Evolutionary conservation across 805 yeast species (phyloP), one percentile per base, ranked within the genome.

Genomic region (Wickerhamomyces canadensis): DNA sequence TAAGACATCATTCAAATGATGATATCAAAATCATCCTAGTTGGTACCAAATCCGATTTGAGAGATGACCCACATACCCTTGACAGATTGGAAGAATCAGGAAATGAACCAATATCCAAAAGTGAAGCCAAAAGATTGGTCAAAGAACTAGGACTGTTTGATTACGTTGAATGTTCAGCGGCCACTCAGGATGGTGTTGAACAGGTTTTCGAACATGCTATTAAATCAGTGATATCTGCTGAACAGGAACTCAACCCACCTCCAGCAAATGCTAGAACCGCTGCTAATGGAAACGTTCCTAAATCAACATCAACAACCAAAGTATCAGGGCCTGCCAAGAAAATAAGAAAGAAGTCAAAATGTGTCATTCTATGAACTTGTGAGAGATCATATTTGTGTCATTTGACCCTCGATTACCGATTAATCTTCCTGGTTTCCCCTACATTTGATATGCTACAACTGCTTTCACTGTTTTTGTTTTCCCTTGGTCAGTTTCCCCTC

Each of bases 101-200:
- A 27, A 65, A 69, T 44, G 70, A 72, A 38, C 93, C 93, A 17
- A 68, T 88, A 26, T 57, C 80, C 10, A 55, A 58, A 26, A 63
- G 70, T 19, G 86, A 85, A 52, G 95, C 91, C 25, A 55, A 59
- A 28, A 71, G 74, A 46, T 62, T 83, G 47, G 88, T 93, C 18
- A 71, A 74, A 48, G 86, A 82, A 29, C 65, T 81, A 34, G 82
- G 84, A 2, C 82, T 93, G 25, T 72, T 80, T 45, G 76, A 74
- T 35, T 87, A 84, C 59, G 65, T 84, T 43, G 96, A 88, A 64
- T 87, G 96, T 60, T 85, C 95, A 5, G 95, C 96, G 8, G 83
- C 89, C 11, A 81, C 91, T 16, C 96, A 87, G 62, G 73, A 71
- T 37, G 96, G 96, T 13, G 87, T 88, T 33, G 83, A 82, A 55